Conservation (phyloP, 495 filamentous ascomycete genomes). For the Halenospora varia region DNA sequence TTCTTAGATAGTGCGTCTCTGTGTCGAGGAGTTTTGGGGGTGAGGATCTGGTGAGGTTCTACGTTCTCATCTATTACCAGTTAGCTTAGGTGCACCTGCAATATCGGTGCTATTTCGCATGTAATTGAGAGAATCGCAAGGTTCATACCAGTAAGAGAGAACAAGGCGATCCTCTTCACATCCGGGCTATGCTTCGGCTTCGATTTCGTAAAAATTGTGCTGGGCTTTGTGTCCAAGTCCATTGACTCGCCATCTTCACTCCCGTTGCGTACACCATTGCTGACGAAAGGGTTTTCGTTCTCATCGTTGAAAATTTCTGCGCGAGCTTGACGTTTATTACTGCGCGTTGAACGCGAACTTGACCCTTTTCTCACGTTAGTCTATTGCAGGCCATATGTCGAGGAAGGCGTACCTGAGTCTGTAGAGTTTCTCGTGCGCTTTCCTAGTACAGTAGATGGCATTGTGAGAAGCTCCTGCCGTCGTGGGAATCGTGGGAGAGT, state of each 20-base stretch:
- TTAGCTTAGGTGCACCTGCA: no score
- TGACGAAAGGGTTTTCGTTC: conserved; percentile 48
- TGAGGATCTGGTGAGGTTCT: conserved; percentile 21
- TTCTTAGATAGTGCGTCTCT: conserved; percentile 60
- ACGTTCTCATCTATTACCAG: conserved; percentile 19
- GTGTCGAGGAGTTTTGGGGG: conserved; percentile 63
- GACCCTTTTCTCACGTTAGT: conserved; percentile 6
- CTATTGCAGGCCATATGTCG: conserved; percentile 18
- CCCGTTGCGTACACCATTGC: not conserved
- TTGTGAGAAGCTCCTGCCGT: conserved; percentile 33
- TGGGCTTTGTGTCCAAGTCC: conserved; percentile 21
- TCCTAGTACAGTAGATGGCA: conserved; percentile 64
- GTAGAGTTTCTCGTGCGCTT: conserved; percentile 63
- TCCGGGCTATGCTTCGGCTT: conserved; percentile 12
- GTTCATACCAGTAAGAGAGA: conserved; percentile 13
- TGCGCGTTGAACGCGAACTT: conserved; percentile 37
- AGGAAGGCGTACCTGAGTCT: conserved; percentile 51
- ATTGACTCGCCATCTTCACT: conserved; percentile 19
- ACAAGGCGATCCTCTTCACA: conserved; percentile 8
- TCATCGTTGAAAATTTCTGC: conserved; percentile 44
- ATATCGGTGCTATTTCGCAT: no score
- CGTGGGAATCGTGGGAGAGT: not conserved
- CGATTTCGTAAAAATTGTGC: conserved; percentile 15
- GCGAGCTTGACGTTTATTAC: conserved; percentile 60
- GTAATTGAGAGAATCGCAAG: not conserved